These are phyloP conservation scores for Harringtonia lauricola DNA, from an alignment of 2,329 filamentous ascomycete genomes.

Conservation along the genomic window DNA sequence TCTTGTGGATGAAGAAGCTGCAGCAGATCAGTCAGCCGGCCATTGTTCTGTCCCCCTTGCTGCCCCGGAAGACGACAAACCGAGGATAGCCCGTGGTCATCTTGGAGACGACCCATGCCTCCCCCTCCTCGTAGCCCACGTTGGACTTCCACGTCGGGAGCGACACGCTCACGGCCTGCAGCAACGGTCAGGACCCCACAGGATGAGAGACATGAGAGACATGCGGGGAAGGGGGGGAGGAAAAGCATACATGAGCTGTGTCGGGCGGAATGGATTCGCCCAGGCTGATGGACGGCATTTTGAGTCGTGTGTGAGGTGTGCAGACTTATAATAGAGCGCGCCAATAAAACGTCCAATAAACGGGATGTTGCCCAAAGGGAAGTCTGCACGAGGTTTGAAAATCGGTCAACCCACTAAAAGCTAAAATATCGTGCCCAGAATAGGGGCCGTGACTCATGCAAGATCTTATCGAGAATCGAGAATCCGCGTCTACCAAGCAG, in stretches of 20 bases:
- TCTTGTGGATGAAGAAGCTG: conserved; percentile 86
- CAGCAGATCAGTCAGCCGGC: background rate
- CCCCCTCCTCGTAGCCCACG: conserved; percentile 86
- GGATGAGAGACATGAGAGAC: background rate
- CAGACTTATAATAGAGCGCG: too few relatives aligned
- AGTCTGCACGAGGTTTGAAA: too few relatives aligned
- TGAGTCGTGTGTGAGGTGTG: too few relatives aligned
- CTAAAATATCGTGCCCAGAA: too few relatives aligned
- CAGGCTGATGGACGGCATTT: conserved; percentile 23
- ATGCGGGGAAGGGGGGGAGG: background rate
- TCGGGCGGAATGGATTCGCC: conserved; percentile 68
- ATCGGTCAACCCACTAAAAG: too few relatives aligned
- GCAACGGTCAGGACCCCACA: background rate
- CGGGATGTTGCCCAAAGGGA: too few relatives aligned
- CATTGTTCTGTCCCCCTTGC: background rate
- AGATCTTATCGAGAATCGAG: too few relatives aligned
- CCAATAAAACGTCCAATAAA: too few relatives aligned
- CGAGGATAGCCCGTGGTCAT: conserved; percentile 89
- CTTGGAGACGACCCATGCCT: conserved; percentile 71
- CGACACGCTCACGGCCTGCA: conserved; percentile 87
- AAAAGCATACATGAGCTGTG: conserved; percentile 59
- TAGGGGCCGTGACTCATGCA: too few relatives aligned
- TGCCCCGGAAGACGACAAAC: conserved; percentile 24
- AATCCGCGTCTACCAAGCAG: too few relatives aligned
- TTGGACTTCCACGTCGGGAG: conserved; percentile 88